Evolutionary conservation across 768 basidiomycete species (phyloP), one percentile per base, ranked within the genome.

Genomic region (Trametes elegans): DNA sequence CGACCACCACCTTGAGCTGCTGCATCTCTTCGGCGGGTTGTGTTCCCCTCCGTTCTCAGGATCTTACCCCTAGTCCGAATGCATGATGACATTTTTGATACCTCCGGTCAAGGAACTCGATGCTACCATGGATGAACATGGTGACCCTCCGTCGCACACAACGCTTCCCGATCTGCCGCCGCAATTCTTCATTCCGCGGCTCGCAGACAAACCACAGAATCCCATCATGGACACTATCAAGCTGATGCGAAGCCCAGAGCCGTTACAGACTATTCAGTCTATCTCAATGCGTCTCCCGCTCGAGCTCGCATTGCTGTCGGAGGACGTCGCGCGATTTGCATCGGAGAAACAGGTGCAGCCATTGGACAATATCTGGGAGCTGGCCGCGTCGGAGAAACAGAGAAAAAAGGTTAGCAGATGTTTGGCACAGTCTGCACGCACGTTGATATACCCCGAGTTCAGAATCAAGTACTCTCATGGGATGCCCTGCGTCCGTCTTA

Each of bases 151-250:
- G n/a, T 46, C 18, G 5, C n/a, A 28, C 14, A 5, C 21, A 42
- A 14, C 55, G 8, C 52, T 64, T 7, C 58, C 61, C 4, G 59
- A 60, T 6, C 18, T 68, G 6, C 38, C 51, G 4, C 60, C 66
- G 0, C 67, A 57, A 13, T 90, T 90, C 68, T 83, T 79, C 51
- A 73, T 89, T n/a, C 84, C 87, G 9, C 68, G 61, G n/a, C 70
- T 92, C 40, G 71, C 76, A n/a, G 79, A 90, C 55, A 82, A 79
- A 59, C 88, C 89, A 3, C 89, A 90, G 64, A 84, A 92, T 66
- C 89, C 88, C 2, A 88, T 90, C 58, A 72, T 90, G 68, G 83
- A 87, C 38, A 70, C 75, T 16, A 57, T 88, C 21, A 76, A 74
- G 28, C 58, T 69, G 31, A 46, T 54, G 40, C 35, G 44, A 7